These are phyloP conservation scores for Rhizophagus prolifer DNA, from an alignment of 192 early-diverging fungal species.

Conservation along the genomic window DNA sequence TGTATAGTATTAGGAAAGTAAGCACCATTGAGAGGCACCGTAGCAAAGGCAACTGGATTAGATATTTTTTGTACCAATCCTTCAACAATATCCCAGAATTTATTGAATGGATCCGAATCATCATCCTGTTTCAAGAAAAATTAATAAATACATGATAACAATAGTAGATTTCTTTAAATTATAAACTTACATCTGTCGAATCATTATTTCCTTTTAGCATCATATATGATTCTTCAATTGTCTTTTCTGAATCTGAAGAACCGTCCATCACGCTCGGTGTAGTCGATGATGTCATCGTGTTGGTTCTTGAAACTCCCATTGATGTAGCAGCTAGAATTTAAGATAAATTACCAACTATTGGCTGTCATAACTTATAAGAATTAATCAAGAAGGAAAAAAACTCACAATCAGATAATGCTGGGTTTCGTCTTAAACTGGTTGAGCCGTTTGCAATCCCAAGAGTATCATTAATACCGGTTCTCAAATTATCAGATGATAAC, in stretches of 20 bases:
- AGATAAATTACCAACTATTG: not conserved
- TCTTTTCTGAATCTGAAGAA: conserved; percentile 10
- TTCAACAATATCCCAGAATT: conserved; percentile 78
- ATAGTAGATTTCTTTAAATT: not conserved
- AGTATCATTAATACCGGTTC: not conserved
- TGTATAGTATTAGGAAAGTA: conserved; percentile 30
- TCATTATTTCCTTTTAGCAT: conserved; percentile 26
- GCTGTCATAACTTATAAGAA: not conserved
- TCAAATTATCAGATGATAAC: not conserved
- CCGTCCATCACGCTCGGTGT: not conserved
- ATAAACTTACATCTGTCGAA: conserved; percentile 19
- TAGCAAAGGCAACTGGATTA: conserved; percentile 62
- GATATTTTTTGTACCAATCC: conserved; percentile 71
- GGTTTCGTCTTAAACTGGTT: not conserved
- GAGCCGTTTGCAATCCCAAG: not conserved
- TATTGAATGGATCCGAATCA: conserved; percentile 81
- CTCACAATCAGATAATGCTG: not conserved
- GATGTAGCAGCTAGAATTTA: conserved; percentile 1
- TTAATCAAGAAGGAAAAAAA: no score
- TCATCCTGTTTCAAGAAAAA: conserved; percentile 43
- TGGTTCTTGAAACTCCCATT: not conserved
- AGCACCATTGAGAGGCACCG: conserved; percentile 50
- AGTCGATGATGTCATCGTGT: conserved; percentile 1
- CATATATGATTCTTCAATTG: conserved; percentile 31
- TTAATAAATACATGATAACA: not conserved